These are phyloP conservation scores for Chiua sp. DNA, from an alignment of 1,284 basidiomycete genomes.

Conservation along the genomic window DNA sequence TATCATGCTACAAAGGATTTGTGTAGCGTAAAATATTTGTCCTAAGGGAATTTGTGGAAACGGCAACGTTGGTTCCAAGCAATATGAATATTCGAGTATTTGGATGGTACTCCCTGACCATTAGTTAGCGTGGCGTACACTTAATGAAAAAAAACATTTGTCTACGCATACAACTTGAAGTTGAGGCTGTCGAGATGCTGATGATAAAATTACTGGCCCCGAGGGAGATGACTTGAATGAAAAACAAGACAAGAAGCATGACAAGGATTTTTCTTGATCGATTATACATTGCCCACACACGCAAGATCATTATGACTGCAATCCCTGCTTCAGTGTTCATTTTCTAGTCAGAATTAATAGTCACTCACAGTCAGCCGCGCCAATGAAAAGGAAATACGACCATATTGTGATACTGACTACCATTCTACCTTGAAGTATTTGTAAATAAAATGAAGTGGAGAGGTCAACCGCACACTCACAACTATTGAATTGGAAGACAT, in stretches of 20 bases:
- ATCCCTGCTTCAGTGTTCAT: not conserved
- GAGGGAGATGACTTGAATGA: not conserved
- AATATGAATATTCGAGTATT: not conserved
- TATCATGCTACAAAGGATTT: not conserved
- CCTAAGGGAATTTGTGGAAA: not conserved
- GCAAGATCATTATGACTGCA: conserved; percentile 15
- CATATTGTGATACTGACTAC: not conserved
- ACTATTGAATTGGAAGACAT: not conserved
- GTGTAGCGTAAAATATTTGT: not conserved
- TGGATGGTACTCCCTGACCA: not conserved
- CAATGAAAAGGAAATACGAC: conserved; percentile 8
- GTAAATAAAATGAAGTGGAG: not conserved
- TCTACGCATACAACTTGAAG: not conserved
- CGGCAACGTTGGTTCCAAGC: not conserved
- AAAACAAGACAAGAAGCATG: conserved; percentile 2
- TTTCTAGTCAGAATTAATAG: too few relatives aligned
- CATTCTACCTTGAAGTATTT: not conserved
- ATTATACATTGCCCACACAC: conserved; percentile 17
- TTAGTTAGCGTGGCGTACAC: not conserved
- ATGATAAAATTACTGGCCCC: not conserved
- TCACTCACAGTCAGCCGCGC: conserved; percentile 15
- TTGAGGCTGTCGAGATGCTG: too few relatives aligned
- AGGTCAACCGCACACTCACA: conserved; percentile 2
- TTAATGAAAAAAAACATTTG: too few relatives aligned
- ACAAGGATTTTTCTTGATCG: conserved; percentile 2